Evolutionary conservation across 495 filamentous ascomycete genomes (phyloP).

Genomic region (Haplographium delicatum): DNA sequence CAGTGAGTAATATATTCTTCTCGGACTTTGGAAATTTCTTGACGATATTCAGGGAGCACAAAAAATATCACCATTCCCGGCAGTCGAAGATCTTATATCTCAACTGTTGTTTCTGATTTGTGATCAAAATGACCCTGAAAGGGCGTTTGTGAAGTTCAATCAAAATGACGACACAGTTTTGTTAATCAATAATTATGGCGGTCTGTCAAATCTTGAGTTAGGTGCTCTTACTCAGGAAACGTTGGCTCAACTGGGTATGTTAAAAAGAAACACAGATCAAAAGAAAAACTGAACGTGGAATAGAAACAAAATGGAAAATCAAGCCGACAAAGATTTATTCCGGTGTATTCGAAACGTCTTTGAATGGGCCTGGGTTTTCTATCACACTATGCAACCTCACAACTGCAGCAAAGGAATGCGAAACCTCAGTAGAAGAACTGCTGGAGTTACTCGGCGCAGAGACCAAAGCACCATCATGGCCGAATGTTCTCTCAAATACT

Average conservation of each 20-base stretch:
- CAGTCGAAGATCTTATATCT: slow-evolving; percentile 46
- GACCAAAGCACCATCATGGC: slow-evolving; percentile 43
- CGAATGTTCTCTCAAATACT: slow-evolving; percentile 18
- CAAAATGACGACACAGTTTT: slow-evolving; percentile 49
- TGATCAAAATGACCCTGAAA: slow-evolving; percentile 48
- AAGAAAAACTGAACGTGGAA: slow-evolving; percentile 34
- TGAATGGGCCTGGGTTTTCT: slow-evolving; percentile 59
- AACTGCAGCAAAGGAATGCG: slow-evolving; percentile 36
- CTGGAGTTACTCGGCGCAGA: slow-evolving; percentile 46
- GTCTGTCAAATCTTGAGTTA: slow-evolving; percentile 56
- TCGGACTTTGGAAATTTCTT: not conserved
- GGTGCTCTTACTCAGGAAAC: slow-evolving; percentile 51
- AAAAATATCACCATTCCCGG: slow-evolving; percentile 49
- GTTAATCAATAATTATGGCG: slow-evolving; percentile 59
- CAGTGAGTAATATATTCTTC: slow-evolving; percentile 22
- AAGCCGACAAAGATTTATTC: slow-evolving; percentile 32
- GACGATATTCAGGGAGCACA: slow-evolving; percentile 33
- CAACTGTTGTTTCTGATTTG: slow-evolving; percentile 48
- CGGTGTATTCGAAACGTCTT: slow-evolving; percentile 53
- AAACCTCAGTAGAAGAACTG: slow-evolving; percentile 42
- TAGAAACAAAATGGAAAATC: slow-evolving; percentile 27
- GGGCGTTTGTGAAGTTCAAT: slow-evolving; percentile 54
- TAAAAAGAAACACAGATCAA: no score
- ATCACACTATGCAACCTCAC: slow-evolving; percentile 55
- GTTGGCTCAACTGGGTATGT: slow-evolving; percentile 39